phyloP scores from a whole-genome alignment of 179 eudicot genomes.

The Spinacia oleracea region DNA sequence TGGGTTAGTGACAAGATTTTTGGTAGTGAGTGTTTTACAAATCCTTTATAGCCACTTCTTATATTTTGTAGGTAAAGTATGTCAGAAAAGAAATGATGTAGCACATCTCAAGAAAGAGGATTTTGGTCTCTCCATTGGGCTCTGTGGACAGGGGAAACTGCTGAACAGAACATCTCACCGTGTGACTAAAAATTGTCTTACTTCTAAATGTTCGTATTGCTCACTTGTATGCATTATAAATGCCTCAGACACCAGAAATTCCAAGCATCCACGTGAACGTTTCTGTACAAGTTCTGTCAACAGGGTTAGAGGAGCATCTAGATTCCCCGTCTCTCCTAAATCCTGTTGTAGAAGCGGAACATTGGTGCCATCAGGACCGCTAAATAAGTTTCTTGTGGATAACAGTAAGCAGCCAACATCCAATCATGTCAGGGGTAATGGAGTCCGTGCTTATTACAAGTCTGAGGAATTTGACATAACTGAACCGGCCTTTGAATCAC shows the following conservation, averaged over 20 bases:
- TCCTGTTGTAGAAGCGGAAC: slow-evolving; percentile 29
- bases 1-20: neutral
- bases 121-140: slow-evolving; percentile 36
- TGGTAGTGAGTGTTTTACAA: neutral
- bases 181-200: slow-evolving; percentile 32
- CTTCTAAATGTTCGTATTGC: slow-evolving; percentile 40
- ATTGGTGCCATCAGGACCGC: slow-evolving; percentile 43
- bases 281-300: no score
- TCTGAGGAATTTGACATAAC: slow-evolving; percentile 76
- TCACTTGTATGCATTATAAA: slow-evolving; percentile 38
- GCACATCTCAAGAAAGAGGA: slow-evolving; percentile 35
- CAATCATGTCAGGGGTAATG: slow-evolving; percentile 35
- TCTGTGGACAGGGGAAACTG: slow-evolving; percentile 33
- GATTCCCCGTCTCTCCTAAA: slow-evolving; percentile 40
- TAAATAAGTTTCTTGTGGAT: slow-evolving; percentile 37
- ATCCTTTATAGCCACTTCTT: slow-evolving; percentile 3
- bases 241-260: slow-evolving; percentile 32
- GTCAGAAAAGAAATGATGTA: slow-evolving; percentile 39
- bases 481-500: slow-evolving; percentile 50
- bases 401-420: slow-evolving; percentile 28
- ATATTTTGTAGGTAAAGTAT: slow-evolving; percentile 43
- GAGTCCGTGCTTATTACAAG: slow-evolving; percentile 60
- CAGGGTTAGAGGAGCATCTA: no score
- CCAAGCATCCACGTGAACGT: slow-evolving; percentile 29
- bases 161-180: slow-evolving; percentile 30